A percentile compares a stretch with the other conserved stretches of the same genome.
Evolutionary conservation across 1,284 basidiomycete species (phyloP).

Genomic region (Cystobasidiaceae sp.): DNA sequence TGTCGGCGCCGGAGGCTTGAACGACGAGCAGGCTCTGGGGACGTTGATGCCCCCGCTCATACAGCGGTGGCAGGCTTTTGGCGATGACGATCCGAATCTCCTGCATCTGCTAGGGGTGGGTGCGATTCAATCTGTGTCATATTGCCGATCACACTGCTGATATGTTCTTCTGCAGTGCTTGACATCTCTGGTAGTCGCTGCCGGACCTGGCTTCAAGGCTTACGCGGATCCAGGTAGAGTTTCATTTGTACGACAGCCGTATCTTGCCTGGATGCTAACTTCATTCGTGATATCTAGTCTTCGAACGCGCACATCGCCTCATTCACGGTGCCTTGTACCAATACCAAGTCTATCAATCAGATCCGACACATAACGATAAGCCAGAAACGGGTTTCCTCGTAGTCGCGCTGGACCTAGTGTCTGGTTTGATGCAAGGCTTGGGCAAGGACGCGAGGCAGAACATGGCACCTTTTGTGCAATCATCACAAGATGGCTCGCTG

Average conservation of each 20-base stretch:
- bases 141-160: conserved; percentile 16
- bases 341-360: conserved; percentile 75
- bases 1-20: conserved; percentile 75
- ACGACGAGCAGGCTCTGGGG: conserved; percentile 79
- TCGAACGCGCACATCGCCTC: conserved; percentile 81
- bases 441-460: conserved; percentile 59
- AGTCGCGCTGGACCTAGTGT: conserved; percentile 90
- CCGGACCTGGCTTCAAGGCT: conserved; percentile 79
- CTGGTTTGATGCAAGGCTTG: conserved; percentile 90
- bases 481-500: conserved; percentile 64
- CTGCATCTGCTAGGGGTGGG: conserved; percentile 85
- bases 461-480: conserved; percentile 56
- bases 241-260: too few species aligned
- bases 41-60: conserved; percentile 95
- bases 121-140: not conserved
- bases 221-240: conserved; percentile 68
- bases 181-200: conserved; percentile 93
- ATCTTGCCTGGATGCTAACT: not conserved
- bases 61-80: conserved; percentile 77
- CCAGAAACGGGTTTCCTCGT: conserved; percentile 88
- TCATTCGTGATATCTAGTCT: conserved; percentile 55
- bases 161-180: conserved; percentile 63
- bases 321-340: conserved; percentile 74
- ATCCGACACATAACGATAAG: conserved; percentile 70
- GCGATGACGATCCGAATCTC: conserved; percentile 85